These are phyloP conservation scores for Ustilago loliicola DNA, from an alignment of 1,284 basidiomycete species.

Conservation along the genomic window DNA sequence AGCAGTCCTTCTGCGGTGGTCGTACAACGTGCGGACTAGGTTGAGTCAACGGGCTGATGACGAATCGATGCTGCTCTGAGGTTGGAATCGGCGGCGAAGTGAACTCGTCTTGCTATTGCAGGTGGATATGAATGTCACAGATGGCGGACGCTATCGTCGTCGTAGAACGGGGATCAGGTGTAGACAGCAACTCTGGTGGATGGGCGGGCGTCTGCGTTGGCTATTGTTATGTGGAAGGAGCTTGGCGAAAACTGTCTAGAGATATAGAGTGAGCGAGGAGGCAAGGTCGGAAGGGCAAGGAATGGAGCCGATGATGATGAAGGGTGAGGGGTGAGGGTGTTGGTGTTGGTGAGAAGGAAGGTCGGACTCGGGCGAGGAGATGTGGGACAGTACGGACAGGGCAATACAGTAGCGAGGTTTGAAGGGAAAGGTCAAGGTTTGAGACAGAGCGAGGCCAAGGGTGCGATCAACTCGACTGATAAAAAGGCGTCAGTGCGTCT, in stretches of 20 bases:
- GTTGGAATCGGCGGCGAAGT: too few relatives aligned
- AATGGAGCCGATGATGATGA: background rate
- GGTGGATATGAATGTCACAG: too few relatives aligned
- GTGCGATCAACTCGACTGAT: background rate
- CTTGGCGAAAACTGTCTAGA: background rate
- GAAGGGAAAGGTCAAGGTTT: background rate
- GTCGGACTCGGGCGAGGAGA: background rate
- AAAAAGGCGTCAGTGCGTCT: slow-evolving; percentile 6
- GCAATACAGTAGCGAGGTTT: background rate
- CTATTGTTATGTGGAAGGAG: background rate
- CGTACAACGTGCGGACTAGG: background rate
- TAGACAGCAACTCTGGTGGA: background rate
- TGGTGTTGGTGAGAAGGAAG: background rate
- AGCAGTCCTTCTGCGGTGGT: background rate
- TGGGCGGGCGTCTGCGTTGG: background rate
- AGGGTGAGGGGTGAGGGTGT: too few relatives aligned
- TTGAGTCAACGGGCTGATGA: background rate
- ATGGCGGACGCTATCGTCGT: too few relatives aligned
- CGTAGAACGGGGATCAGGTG: background rate
- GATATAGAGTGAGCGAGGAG: background rate
- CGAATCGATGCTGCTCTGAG: too few relatives aligned
- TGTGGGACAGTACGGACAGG: background rate
- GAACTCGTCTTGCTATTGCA: too few relatives aligned
- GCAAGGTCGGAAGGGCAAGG: background rate
- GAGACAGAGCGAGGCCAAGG: background rate